These are phyloP conservation scores for Entomortierella parvispora DNA, from an alignment of 192 early-diverging fungal species.

Conservation along the genomic window DNA sequence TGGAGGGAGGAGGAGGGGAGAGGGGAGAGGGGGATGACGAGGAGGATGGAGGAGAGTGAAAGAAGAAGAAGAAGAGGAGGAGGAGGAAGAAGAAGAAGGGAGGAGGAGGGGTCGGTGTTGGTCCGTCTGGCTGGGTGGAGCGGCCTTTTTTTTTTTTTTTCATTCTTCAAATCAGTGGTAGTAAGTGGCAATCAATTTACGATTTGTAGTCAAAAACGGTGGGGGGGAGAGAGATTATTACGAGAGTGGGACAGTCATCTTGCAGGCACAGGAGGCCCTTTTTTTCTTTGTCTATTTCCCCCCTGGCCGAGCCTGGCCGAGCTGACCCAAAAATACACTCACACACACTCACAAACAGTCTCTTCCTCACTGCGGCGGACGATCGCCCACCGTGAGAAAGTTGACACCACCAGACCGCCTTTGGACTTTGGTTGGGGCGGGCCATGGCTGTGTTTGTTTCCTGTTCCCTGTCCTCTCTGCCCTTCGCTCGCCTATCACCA, in stretches of 20 bases:
- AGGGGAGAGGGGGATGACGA: conserved; percentile 2
- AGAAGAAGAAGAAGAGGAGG: not conserved
- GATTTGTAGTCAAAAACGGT: too few relatives aligned
- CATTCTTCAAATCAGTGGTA: not conserved
- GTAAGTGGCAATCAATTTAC: too few relatives aligned
- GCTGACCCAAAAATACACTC: not conserved
- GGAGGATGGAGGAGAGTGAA: not conserved
- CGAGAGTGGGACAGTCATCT: too few relatives aligned
- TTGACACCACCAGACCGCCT: not conserved
- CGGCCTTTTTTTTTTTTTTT: not conserved
- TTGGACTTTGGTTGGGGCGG: too few relatives aligned
- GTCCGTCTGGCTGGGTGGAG: not conserved
- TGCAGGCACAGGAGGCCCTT: not conserved
- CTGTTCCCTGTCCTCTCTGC: not conserved
- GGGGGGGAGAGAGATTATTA: too few relatives aligned
- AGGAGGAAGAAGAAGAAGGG: not conserved
- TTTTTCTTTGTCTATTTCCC: too few relatives aligned
- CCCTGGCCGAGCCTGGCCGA: too few relatives aligned
- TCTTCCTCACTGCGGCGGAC: not conserved
- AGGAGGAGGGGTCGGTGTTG: not conserved
- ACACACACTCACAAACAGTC: not conserved
- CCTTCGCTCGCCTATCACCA: not conserved
- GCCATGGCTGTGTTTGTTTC: not conserved
- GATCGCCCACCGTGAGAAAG: conserved; percentile 5
- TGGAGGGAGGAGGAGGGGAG: not conserved